These are phyloP conservation scores for Prunus mume DNA, from an alignment of 306 rosid species.

Conservation along the genomic window DNA sequence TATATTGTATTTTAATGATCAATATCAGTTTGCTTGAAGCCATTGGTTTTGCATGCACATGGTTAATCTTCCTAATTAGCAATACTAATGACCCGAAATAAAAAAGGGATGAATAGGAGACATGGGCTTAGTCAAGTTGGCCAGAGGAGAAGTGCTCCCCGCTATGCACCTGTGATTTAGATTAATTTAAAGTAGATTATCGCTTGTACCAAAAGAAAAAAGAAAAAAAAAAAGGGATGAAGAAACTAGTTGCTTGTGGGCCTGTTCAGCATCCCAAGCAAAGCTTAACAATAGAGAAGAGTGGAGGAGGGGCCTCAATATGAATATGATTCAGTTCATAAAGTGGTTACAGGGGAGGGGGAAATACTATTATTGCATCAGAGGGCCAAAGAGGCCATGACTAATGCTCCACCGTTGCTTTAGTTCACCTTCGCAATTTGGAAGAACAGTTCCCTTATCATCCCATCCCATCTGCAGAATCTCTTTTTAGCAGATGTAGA, in stretches of 20 bases:
- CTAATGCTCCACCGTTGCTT: neutral
- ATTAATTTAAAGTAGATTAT: no score
- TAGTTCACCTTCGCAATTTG: neutral
- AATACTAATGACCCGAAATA: no score
- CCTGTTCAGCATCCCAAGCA: neutral
- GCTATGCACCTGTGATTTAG: accelerated
- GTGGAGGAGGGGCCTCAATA: neutral
- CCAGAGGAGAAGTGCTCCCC: no score
- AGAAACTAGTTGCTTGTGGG: neutral
- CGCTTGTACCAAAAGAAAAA: no score
- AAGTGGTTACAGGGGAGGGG: neutral
- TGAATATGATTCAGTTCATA: neutral
- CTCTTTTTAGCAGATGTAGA: neutral
- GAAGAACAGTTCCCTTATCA: neutral
- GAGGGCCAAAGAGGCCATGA: neutral
- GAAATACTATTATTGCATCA: neutral
- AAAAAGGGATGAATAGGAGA: no score
- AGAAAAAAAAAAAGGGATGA: no score
- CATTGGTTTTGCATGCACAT: neutral
- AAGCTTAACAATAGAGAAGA: neutral
- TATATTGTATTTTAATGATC: neutral
- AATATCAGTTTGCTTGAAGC: neutral
- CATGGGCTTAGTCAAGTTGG: no score
- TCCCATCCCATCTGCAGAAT: neutral
- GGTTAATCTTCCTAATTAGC: no score